phyloP scores from a whole-genome alignment of 1,139 yeast species.

The Martiniozyma asiatica region DNA sequence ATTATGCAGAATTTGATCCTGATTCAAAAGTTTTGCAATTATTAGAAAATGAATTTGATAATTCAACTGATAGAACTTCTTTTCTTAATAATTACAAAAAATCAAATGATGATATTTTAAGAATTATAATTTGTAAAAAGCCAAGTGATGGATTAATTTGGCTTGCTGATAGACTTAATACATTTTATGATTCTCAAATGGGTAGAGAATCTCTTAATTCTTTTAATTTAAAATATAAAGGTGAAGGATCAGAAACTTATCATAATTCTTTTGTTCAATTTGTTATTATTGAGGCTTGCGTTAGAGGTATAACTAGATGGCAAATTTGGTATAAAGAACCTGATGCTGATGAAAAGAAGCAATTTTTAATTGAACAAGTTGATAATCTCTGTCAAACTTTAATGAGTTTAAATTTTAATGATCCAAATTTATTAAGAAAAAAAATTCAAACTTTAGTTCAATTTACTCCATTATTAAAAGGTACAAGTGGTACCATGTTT shows the following conservation, averaged over 20 bases:
- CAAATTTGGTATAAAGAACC: conserved; percentile 71
- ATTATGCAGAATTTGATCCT: conserved; percentile 58
- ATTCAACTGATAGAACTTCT: conserved; percentile 66
- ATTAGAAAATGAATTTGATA: conserved; percentile 78
- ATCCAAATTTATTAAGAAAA: conserved; percentile 72
- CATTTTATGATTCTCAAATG: conserved; percentile 59
- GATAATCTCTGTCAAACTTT: conserved; percentile 71
- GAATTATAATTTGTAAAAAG: conserved; percentile 75
- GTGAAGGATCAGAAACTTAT: conserved; percentile 56
- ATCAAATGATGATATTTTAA: conserved; percentile 79
- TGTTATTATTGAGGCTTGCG: conserved; percentile 76
- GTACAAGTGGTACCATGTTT: conserved; percentile 57
- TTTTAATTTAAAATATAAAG: conserved; percentile 39
- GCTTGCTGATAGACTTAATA: conserved; percentile 65
- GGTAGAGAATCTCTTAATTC: conserved; percentile 57
- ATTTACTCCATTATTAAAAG: conserved; percentile 84
- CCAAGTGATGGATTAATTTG: conserved; percentile 76
- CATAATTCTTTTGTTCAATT: conserved; percentile 74
- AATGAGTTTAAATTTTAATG: conserved; percentile 61
- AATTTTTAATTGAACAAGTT: conserved; percentile 47
- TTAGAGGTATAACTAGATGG: conserved; percentile 95
- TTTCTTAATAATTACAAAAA: conserved; percentile 74
- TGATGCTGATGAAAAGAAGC: conserved; percentile 49
- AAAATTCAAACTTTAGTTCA: conserved; percentile 92
- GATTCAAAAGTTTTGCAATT: conserved; percentile 53